Evolutionary conservation across 352 stramenopile genomes (phyloP).

Genomic region (Pilasporangium apinafurcum): DNA sequence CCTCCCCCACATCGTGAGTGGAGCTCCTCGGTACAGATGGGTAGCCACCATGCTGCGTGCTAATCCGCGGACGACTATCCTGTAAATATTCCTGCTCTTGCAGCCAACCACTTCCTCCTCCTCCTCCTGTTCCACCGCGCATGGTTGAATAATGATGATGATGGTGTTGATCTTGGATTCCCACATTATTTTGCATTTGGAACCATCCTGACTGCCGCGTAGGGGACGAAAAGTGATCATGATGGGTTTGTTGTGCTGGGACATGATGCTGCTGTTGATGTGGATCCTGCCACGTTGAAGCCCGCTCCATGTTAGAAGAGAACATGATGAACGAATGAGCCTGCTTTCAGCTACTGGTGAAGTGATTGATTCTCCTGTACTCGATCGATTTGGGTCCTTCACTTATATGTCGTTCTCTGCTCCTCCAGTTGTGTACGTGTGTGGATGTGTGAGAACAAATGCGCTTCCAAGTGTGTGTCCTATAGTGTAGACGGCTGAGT

Average conservation of each 20-base stretch:
- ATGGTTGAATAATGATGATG: constrained; percentile 8
- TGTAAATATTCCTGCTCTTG: background rate
- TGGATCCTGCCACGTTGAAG: constrained; percentile 3
- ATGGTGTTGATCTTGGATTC: constrained; percentile 15
- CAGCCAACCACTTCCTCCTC: background rate
- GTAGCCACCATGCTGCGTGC: too few species aligned
- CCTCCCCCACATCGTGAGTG: too few species aligned
- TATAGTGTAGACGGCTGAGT: constrained; percentile 4
- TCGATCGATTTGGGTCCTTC: background rate
- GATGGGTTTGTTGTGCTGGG: constrained; percentile 1
- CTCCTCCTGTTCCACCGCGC: constrained; percentile 1
- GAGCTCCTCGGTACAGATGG: too few species aligned
- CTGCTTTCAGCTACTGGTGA: background rate
- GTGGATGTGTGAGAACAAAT: too few species aligned
- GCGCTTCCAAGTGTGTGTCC: too few species aligned
- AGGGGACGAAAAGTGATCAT: constrained; percentile 4
- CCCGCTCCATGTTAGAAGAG: constrained; percentile 3
- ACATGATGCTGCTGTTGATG: constrained; percentile 3
- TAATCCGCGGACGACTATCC: background rate
- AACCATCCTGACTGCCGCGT: constrained; percentile 42
- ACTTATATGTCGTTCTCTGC: background rate
- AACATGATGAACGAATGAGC: constrained; percentile 5
- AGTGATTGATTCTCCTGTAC: background rate
- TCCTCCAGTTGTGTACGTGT: constrained; percentile 5
- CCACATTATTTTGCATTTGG: constrained; percentile 24